These are phyloP conservation scores for Blastobotrys peoriensis DNA, from an alignment of 805 yeast species.

Conservation along the genomic window DNA sequence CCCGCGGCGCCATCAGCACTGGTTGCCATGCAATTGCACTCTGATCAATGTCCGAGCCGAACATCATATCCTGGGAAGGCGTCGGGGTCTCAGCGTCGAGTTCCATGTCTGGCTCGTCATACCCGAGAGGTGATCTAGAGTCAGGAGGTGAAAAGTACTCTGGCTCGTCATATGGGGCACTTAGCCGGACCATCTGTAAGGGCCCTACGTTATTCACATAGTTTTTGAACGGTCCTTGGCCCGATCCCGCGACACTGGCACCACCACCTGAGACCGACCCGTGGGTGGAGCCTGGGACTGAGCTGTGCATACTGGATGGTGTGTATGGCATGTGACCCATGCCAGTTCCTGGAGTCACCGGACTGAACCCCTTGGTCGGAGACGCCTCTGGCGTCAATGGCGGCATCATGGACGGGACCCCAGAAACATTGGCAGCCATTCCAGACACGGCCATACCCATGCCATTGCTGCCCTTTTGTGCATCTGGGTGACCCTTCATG, in stretches of 20 bases:
- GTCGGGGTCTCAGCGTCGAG: background rate
- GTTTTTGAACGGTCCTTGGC: background rate
- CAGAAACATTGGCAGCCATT: too few species aligned
- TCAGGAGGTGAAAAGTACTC: background rate
- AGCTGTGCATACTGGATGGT: background rate
- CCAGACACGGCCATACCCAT: background rate
- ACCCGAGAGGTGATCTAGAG: background rate
- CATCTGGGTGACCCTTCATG: constrained; percentile 12
- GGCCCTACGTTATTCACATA: too few species aligned
- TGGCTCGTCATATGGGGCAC: background rate
- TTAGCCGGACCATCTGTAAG: too few species aligned
- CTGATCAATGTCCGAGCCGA: too few species aligned
- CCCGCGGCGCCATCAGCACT: constrained; percentile 29
- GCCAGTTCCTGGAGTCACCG: background rate
- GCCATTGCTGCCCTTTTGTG: background rate
- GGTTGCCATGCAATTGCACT: constrained; percentile 31
- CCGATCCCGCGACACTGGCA: background rate
- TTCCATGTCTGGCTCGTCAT: background rate
- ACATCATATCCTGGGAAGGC: background rate
- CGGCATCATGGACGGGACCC: too few species aligned
- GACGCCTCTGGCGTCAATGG: constrained; percentile 4
- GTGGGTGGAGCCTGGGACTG: too few species aligned
- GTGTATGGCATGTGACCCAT: background rate
- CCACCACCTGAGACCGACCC: background rate
- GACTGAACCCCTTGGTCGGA: background rate